Base-by-base conservation (phyloP, 1,139 yeast species). In the Scheffersomyces lignicola region DNA sequence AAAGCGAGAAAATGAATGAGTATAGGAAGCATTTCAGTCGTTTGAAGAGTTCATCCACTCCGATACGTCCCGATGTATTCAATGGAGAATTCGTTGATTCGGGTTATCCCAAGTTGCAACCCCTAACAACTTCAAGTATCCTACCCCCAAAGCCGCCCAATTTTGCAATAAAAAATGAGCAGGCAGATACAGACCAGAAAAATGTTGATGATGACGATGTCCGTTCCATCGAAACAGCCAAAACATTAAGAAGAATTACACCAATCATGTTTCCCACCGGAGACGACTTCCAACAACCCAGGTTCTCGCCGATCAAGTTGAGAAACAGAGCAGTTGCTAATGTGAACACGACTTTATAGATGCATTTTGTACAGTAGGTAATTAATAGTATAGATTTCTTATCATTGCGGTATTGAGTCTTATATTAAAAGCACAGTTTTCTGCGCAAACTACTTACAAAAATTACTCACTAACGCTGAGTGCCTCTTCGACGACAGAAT, bases 181-280 rank as follows among this genome's bases (percentile, higher is more conserved):
- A 33, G 7, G 31, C 29, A 4, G 26, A 32, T 15, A 18, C 28
- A 11, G 29, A 10, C n/a, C 32, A 36, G 9, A 34, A 31, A 7
- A 30, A 26, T 18, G 14, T 13, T 7, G 10, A n/a, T 23, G 48
- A 42, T 11, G 52, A 51, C 29, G 60, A 51, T 24, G 40, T 38
- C 23, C 49, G 54, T 2, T 37, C 53, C 2, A 57, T 69, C 11
- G 70, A 60, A 23, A 67, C 62, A 4, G 76, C 76, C 1, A 69
- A 69, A 42, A 47, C 49, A 26, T 44, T 65, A 31, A 49, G 66
- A 30, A 49, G 57, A 32, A 69, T 69, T 24, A 62, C 63, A 6
- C 76, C 76, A 1, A 65, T 69, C 7, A 51, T 56, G 36, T 54
- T 69, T 18, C 75, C 75, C 1, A 52, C 56, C 1, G 61, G 58